Base-by-base conservation (phyloP, 495 filamentous ascomycete species). In the Penicillium tannophilum region DNA sequence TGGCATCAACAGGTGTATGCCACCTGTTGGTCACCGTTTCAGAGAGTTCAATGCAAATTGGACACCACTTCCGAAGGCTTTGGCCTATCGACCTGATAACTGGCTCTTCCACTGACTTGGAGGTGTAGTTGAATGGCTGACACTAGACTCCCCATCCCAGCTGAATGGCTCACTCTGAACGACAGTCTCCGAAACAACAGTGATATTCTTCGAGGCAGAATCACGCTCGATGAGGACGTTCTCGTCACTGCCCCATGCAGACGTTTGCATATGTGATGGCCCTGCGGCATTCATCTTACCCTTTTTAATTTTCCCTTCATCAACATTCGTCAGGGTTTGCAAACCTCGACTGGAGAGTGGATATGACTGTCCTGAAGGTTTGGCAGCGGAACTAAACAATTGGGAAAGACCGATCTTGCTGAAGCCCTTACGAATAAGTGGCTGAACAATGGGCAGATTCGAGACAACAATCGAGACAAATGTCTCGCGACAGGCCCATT, bases 401-500 rank as follows among this genome's bases (percentile, higher is more conserved):
- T 56, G 59, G 12, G 63, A 61, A 16, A 72, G 69, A 49, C 72
- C 70, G 17, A 72, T 61, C 39, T 69, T 71, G 42, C 61, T 64
- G 49, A 67, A 68, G 10, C 62, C 59, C 11, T 63, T 63, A 11
- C 74, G 74, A 59, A 82, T 71, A 0, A 83, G 60, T 0, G 82
- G 81, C 53, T 82, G 79, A 11, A 85, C 68, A 68, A 85, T 83
- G 9, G 84, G 84, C 39, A 84, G 67, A 59, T 86, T 86, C 46
- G 77, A 76, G 10, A 86, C 72, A 14, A 83, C 65, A 26, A 85
- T 73, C 0, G 77, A 78, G 52, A 85, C 80, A 60, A 86, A 85
- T 7, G 79, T 79, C 62, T 85, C 84, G 45, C 82, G 82, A 61
- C 80, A 76, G 17, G 84, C 81, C 84, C 83, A 86, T 67, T 75